Conservation (phyloP, 2,329 filamentous ascomycete genomes). For the Neophaeococcomyces aloes region DNA sequence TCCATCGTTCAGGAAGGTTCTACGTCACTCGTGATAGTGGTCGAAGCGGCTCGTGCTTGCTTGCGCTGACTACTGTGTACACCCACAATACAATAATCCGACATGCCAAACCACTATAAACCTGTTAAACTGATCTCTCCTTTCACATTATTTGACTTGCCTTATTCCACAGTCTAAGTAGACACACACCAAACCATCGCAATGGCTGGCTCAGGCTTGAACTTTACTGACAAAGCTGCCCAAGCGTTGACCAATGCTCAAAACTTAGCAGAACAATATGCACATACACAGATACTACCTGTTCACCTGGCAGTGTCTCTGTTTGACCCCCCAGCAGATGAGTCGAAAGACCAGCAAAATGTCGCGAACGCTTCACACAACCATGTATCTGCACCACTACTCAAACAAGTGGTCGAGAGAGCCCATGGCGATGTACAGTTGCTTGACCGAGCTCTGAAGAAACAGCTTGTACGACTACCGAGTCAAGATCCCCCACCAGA, state of each 20-base stretch:
- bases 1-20: too few species aligned
- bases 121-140: too few species aligned
- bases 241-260: conserved; percentile 85
- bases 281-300: conserved; percentile 80
- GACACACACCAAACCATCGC: neutral
- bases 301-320: conserved; percentile 65
- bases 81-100: too few species aligned
- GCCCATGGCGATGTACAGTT: conserved; percentile 86
- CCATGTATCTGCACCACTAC: conserved; percentile 58
- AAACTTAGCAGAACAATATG: conserved; percentile 76
- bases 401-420: conserved; percentile 87
- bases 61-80: too few species aligned
- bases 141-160: too few species aligned
- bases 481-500: conserved; percentile 94
- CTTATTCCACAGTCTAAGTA: neutral
- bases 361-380: conserved; percentile 55
- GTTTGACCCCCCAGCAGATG: conserved; percentile 38
- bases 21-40: too few species aligned
- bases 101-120: too few species aligned
- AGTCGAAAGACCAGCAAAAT: conserved; percentile 68
- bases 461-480: conserved; percentile 76
- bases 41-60: too few species aligned
- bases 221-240: conserved; percentile 88
- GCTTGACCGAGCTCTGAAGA: conserved; percentile 83
- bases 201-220: conserved; percentile 39